These are phyloP conservation scores for Colletotrichum echinochloae DNA, from an alignment of 2,329 filamentous ascomycete genomes.

Conservation along the genomic window DNA sequence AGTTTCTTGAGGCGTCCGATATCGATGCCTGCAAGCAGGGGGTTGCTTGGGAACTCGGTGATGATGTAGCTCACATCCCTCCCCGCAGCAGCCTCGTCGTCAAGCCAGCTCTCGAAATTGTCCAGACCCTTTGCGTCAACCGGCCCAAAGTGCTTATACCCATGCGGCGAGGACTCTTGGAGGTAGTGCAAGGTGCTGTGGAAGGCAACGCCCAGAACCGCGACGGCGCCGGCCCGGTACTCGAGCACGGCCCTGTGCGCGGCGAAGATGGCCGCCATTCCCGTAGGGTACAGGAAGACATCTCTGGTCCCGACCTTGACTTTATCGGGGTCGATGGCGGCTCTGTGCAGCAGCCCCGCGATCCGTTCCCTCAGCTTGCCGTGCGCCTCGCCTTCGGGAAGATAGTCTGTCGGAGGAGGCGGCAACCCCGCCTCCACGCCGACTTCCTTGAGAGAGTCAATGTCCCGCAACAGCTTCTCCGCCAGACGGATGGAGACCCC, in stretches of 20 bases:
- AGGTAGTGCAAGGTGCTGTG: conserved; percentile 61
- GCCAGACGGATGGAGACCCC: conserved; percentile 61
- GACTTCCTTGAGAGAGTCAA: conserved; percentile 52
- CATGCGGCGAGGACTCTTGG: conserved; percentile 57
- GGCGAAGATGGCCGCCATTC: conserved; percentile 65
- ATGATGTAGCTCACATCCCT: conserved; percentile 59
- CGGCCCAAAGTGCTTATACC: conserved; percentile 61
- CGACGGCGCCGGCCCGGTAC: conserved; percentile 50
- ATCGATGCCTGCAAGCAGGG: conserved; percentile 50
- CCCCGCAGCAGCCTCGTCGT: conserved; percentile 52
- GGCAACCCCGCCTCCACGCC: conserved; percentile 46
- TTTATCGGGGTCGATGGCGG: conserved; percentile 48
- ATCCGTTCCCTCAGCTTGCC: conserved; percentile 55
- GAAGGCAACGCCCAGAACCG: conserved; percentile 65
- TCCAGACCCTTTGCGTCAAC: conserved; percentile 57
- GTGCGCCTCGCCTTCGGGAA: conserved; percentile 55
- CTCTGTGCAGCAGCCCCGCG: conserved; percentile 55
- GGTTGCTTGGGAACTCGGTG: conserved; percentile 59
- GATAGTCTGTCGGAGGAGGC: conserved; percentile 52
- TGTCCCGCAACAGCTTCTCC: conserved; percentile 55
- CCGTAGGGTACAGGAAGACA: conserved; percentile 65
- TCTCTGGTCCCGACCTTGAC: conserved; percentile 51
- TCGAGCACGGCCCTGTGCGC: conserved; percentile 53
- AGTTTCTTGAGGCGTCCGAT: conserved; percentile 46
- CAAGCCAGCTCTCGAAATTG: conserved; percentile 59